Base-by-base conservation (phyloP, 768 basidiomycete species). In the Boletus pseudo-olivaceus region DNA sequence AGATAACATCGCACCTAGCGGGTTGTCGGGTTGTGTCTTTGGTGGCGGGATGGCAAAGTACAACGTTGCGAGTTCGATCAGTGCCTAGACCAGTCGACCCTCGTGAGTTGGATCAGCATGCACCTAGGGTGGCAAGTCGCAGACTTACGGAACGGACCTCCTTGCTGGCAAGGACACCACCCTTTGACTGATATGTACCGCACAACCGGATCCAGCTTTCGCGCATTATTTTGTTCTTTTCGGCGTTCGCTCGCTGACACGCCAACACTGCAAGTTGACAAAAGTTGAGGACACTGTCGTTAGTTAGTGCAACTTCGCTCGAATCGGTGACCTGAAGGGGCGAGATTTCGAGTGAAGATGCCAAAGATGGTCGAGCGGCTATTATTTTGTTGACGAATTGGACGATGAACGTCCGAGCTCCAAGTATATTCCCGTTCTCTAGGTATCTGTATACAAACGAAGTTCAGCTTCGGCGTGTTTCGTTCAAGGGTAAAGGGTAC, bases 31-130 rank as follows among this genome's bases (percentile, higher is more conserved):
- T 67, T 85, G 81, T 51, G 73, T 70, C 53, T 86, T 77, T 47
- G 92, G 89, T 34, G 84, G 87, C 7, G 91, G 88, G 46, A 98
- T 87, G 8, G 86, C 87, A 72, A 99, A 98, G 72, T 91, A 94
- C 26, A 93, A 69, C 14, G 78, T 78, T 5, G 81, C 84, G 47
- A 95, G 74, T 50, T 90, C 87, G 47, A 76, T 75, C 46, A 90
- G 70, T n/a, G 76, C 76, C 91, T 93, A 58, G 26, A 51, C 20
- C 39, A 23, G n/a, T 8, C 5, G 20, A 26, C 7, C 23, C 9
- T 26, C 48, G 33, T 54, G 29, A 47, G 40, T 47, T n/a, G 41
- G n/a, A 6, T 44, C 43, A 37, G 26, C 30, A 6, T 45, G 41
- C 50, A 32, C 14, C 19, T 7, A 47, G 30, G 54, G 32, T 17